These are phyloP conservation scores for Combretum micranthum DNA, from an alignment of 345 rosid genomes.

Conservation along the genomic window DNA sequence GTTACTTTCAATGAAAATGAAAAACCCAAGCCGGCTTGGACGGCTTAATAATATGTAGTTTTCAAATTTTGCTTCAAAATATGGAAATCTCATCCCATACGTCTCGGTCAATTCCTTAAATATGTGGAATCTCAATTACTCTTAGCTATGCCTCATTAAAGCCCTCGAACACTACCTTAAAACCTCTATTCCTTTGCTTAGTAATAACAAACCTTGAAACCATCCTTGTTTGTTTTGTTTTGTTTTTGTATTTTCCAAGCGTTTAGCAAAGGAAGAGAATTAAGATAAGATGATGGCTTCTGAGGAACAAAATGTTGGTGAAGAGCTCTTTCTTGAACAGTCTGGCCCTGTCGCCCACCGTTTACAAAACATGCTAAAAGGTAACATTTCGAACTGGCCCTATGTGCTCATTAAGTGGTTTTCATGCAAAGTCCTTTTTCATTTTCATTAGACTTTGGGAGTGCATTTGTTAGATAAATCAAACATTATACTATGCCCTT, in stretches of 20 bases:
- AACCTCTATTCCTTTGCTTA: background rate
- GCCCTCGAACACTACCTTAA: conserved; percentile 5
- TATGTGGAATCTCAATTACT: conserved; percentile 23
- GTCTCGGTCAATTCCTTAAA: conserved; percentile 54
- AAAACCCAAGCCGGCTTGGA: conserved; percentile 37
- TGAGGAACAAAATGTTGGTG: conserved; percentile 29
- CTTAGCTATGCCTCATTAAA: conserved; percentile 6
- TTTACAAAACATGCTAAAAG: conserved; percentile 63
- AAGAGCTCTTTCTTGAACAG: conserved; percentile 24
- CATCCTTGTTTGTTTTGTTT: too few relatives aligned
- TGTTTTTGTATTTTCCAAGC: conserved; percentile 9
- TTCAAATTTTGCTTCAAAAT: conserved; percentile 52
- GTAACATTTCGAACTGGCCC: conserved; percentile 15
- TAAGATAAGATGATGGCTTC: conserved; percentile 35
- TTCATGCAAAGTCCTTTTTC: background rate
- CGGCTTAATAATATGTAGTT: conserved; percentile 23
- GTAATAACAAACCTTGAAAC: background rate
- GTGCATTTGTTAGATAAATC: too few relatives aligned
- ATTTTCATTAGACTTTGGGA: background rate
- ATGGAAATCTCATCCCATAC: conserved; percentile 44
- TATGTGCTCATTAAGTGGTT: background rate
- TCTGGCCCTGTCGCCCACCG: conserved; percentile 63
- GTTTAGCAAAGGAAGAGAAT: conserved; percentile 8
- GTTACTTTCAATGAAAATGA: conserved; percentile 18
- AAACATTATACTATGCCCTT: too few relatives aligned